These are phyloP conservation scores for Suillus hirtellus DNA, from an alignment of 768 basidiomycete genomes.

Conservation along the genomic window DNA sequence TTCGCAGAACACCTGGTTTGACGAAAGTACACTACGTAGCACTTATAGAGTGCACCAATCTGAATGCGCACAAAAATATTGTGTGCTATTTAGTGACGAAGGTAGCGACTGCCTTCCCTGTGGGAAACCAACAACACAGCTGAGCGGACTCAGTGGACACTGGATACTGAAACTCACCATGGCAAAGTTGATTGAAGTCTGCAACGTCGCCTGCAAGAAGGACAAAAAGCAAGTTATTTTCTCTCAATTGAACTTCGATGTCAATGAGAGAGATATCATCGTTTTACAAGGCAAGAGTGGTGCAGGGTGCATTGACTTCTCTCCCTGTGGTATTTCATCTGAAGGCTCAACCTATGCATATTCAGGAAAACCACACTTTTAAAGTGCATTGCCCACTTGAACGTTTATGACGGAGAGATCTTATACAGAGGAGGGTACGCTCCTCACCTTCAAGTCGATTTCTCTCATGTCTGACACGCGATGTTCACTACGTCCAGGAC, in stretches of 20 bases:
- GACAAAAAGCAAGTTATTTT: slow-evolving; percentile 55
- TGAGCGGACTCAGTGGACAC: not conserved
- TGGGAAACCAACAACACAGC: not conserved
- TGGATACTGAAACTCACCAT: slow-evolving; percentile 9
- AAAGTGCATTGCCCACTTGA: slow-evolving; percentile 83
- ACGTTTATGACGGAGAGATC: slow-evolving; percentile 66
- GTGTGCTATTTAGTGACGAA: not conserved
- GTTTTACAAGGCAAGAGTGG: slow-evolving; percentile 82
- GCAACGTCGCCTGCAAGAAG: slow-evolving; percentile 49
- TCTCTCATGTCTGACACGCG: slow-evolving; percentile 1
- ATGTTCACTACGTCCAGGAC: slow-evolving; percentile 35
- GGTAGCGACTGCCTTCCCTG: not conserved
- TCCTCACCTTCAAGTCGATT: not conserved
- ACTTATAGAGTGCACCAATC: not conserved
- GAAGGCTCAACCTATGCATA: not conserved
- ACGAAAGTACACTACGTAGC: not conserved
- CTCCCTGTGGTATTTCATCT: not conserved
- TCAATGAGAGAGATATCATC: slow-evolving; percentile 74
- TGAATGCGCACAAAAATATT: not conserved
- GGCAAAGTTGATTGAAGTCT: slow-evolving; percentile 49
- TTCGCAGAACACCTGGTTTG: not conserved
- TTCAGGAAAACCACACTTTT: slow-evolving; percentile 69
- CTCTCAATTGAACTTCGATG: slow-evolving; percentile 55
- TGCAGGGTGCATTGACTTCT: slow-evolving; percentile 49
- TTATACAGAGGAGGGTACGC: slow-evolving; percentile 66